Conservation (phyloP, 2,329 filamentous ascomycete species). For the Xylaria sp. region DNA sequence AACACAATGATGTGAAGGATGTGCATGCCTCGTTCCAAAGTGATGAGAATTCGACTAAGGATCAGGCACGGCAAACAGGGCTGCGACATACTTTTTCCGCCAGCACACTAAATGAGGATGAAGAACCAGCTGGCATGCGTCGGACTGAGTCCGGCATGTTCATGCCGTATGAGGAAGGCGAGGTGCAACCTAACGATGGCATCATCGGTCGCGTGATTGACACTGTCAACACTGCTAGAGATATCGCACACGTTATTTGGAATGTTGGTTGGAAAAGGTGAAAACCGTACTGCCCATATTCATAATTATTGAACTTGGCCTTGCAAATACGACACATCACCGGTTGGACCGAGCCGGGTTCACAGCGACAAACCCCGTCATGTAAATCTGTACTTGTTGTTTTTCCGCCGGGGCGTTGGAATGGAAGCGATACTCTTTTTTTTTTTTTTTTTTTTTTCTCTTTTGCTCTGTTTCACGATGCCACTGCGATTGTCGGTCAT, state of each 20-base stretch:
- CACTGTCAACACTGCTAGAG: slow-evolving; percentile 75
- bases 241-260: slow-evolving; percentile 75
- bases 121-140: slow-evolving; percentile 67
- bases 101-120: slow-evolving; percentile 54
- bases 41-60: slow-evolving; percentile 37
- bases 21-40: slow-evolving; percentile 61
- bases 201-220: slow-evolving; percentile 82
- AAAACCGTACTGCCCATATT: not conserved
- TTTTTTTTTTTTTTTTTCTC: too few species aligned
- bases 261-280: slow-evolving; percentile 70
- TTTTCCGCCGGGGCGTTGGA: slow-evolving; percentile 23
- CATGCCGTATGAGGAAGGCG: slow-evolving; percentile 82
- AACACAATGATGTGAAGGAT: slow-evolving; percentile 64
- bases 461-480: slow-evolving; percentile 22
- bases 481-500: slow-evolving; percentile 19
- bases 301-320: not conserved
- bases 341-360: not conserved
- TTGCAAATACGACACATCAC: slow-evolving; percentile 19
- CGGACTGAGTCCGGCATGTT: slow-evolving; percentile 88
- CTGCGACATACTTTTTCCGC: slow-evolving; percentile 57
- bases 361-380: slow-evolving; percentile 1
- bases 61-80: slow-evolving; percentile 37
- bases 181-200: slow-evolving; percentile 63
- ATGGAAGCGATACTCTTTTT: slow-evolving; percentile 24
- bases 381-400: slow-evolving; percentile 20